Evolutionary conservation across 2,329 filamentous ascomycete genomes (phyloP), one percentile per base, ranked within the genome.

Genomic region (Diaporthe sp.): DNA sequence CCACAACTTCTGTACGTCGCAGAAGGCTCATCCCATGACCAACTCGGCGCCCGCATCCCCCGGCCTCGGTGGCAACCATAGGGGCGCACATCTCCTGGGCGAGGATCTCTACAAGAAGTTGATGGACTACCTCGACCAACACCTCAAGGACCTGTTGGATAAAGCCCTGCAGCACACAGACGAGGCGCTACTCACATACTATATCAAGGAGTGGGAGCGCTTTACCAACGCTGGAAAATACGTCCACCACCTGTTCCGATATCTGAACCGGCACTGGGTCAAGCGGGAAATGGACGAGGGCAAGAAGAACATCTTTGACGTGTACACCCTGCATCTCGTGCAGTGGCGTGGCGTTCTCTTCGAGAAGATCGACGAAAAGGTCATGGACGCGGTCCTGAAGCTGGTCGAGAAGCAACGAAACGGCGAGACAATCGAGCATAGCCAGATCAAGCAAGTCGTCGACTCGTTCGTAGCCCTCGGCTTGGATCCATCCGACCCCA

Each of bases 281-380:
- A 99, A 98, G 89, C 90, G 97, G 40, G 97, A 99, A 85, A 98
- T 99, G 86, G 97, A 99, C 77, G 97, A 99, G 84, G 97, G 97
- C 45, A 98, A 99, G 86, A 98, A 98, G 87, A 94, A 96, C 80
- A 94, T 98, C 10, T 98, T 97, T 83, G 97, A 99, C 83, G 97
- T 99, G 64, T 99, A 99, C 84, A 99, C 97, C 0, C 87, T 99
- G 47, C 97, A 99, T 80, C 87, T 99, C 54, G 97, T 98, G 28
- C 95, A 96, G 81, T 99, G 97, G 97, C 95, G 96, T 78, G 91
- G 94, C 78, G 95, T 97, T 75, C 92, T 99, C 80, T 99, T 99
- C 83, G 89, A 91, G 75, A 90, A 92, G 74, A 95, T 98, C 3
- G 93, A 96, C 72, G 88, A 89, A 76, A 96, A 95, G 83, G 96